These are phyloP conservation scores for Tolypocladium endophyticum DNA, from an alignment of 2,329 filamentous ascomycete genomes.

Conservation along the genomic window DNA sequence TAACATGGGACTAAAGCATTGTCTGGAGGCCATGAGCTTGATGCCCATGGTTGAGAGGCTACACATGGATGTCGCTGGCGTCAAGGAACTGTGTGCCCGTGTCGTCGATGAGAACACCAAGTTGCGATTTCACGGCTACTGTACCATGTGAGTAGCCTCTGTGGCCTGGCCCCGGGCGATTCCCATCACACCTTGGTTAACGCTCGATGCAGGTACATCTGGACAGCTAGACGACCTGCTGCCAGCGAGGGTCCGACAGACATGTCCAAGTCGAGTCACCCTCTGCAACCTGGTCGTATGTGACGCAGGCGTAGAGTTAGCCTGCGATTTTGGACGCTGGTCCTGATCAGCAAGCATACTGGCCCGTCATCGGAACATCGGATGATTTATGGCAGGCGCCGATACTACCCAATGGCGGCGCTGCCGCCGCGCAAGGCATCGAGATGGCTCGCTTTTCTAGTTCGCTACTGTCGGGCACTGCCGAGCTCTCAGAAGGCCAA, in stretches of 20 bases:
- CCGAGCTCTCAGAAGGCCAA: neutral
- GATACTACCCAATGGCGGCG: neutral
- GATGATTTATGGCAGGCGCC: neutral
- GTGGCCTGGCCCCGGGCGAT: neutral
- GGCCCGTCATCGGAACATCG: neutral
- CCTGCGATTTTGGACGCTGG: neutral
- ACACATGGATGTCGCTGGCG: constrained; percentile 43
- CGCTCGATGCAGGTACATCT: constrained; percentile 8
- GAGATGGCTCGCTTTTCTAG: neutral
- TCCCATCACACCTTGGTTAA: constrained; percentile 5
- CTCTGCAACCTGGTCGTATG: neutral
- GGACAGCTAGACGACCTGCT: constrained; percentile 10
- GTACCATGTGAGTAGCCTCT: constrained; percentile 56
- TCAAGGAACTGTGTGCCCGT: constrained; percentile 49
- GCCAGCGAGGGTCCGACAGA: neutral
- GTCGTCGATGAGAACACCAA: constrained; percentile 61
- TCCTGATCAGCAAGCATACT: neutral
- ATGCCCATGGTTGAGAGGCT: constrained; percentile 53
- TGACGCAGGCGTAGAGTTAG: neutral
- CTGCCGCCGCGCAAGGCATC: neutral
- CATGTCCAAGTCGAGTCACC: neutral
- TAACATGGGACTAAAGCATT: constrained; percentile 64
- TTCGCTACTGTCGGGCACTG: neutral
- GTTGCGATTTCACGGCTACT: constrained; percentile 60
- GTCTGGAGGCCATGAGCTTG: constrained; percentile 62